phyloP scores from a whole-genome alignment of 192 early-diverging fungal genomes.

The Chytriomyces sp. region DNA sequence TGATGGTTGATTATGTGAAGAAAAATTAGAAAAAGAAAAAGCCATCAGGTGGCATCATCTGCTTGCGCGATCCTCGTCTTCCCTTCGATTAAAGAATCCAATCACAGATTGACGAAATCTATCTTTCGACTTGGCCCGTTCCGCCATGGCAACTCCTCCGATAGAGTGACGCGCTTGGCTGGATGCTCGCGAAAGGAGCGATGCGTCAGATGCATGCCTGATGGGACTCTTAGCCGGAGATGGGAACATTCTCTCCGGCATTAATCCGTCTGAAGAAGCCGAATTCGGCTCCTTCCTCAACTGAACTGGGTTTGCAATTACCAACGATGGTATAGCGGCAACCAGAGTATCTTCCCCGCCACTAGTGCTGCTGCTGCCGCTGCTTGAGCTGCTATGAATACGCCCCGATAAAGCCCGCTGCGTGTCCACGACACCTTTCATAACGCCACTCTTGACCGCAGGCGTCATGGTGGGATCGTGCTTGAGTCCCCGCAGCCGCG shows the following conservation, averaged over 20 bases:
- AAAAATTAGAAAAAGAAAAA: too few relatives aligned
- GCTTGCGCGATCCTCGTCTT: not conserved
- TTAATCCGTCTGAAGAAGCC: too few relatives aligned
- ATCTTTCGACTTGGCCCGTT: not conserved
- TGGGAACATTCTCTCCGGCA: not conserved
- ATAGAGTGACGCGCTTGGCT: not conserved
- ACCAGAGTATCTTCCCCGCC: not conserved
- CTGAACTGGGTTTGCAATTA: not conserved
- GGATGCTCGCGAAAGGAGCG: not conserved
- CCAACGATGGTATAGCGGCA: not conserved
- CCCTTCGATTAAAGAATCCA: not conserved
- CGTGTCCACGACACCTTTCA: not conserved
- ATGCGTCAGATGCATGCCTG: not conserved
- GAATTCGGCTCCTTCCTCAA: too few relatives aligned
- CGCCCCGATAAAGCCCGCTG: too few relatives aligned
- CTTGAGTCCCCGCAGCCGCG: conserved; percentile 2
- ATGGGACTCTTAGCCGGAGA: not conserved
- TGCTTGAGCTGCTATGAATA: not conserved
- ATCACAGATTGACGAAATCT: not conserved
- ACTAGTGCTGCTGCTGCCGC: not conserved
- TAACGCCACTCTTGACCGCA: not conserved
- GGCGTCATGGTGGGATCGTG: conserved; percentile 8
- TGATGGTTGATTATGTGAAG: too few relatives aligned
- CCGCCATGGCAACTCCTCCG: not conserved
- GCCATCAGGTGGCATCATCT: too few relatives aligned